A percentile compares a stretch with the other conserved stretches of the same genome.
Conservation (phyloP, 805 yeast genomes). For the Sugiyamaella lignohabitans region DNA sequence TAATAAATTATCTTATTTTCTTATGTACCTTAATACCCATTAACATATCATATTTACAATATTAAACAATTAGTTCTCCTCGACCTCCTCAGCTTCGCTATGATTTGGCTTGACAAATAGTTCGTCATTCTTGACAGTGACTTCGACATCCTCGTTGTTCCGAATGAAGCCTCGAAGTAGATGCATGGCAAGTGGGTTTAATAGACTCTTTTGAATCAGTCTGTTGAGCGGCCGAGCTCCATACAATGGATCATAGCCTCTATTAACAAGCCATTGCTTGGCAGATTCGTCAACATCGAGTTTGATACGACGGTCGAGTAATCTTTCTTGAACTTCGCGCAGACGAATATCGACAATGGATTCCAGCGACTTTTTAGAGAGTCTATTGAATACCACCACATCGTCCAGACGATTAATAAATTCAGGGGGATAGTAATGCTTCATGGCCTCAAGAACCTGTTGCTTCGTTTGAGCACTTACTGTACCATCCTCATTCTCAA, state of each 20-base stretch:
- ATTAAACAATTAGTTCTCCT: not conserved
- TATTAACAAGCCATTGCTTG: slow-evolving; percentile 68
- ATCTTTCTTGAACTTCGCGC: slow-evolving; percentile 70
- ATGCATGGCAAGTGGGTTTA: slow-evolving; percentile 80
- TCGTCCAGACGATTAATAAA: slow-evolving; percentile 93
- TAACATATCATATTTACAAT: no score
- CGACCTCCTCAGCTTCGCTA: slow-evolving; percentile 11
- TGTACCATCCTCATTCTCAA: slow-evolving; percentile 44
- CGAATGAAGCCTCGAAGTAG: slow-evolving; percentile 74
- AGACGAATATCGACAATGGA: slow-evolving; percentile 82
- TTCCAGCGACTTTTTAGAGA: slow-evolving; percentile 67
- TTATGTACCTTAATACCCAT: no score
- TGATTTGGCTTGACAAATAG: slow-evolving; percentile 45
- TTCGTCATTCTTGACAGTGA: slow-evolving; percentile 41
- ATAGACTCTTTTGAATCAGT: slow-evolving; percentile 70
- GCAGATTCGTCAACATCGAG: slow-evolving; percentile 54
- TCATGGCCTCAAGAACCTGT: slow-evolving; percentile 62
- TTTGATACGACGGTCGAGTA: slow-evolving; percentile 68
- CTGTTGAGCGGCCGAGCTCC: slow-evolving; percentile 97
- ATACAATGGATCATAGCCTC: slow-evolving; percentile 86
- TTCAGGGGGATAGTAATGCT: slow-evolving; percentile 80
- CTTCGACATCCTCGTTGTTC: slow-evolving; percentile 48
- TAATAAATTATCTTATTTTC: no score
- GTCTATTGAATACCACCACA: slow-evolving; percentile 83
- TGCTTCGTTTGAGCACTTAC: slow-evolving; percentile 49